A percentile compares a stretch with the other conserved stretches of the same genome.
phyloP scores from a whole-genome alignment of 805 yeast genomes.

The Ogataea pilisensis region DNA sequence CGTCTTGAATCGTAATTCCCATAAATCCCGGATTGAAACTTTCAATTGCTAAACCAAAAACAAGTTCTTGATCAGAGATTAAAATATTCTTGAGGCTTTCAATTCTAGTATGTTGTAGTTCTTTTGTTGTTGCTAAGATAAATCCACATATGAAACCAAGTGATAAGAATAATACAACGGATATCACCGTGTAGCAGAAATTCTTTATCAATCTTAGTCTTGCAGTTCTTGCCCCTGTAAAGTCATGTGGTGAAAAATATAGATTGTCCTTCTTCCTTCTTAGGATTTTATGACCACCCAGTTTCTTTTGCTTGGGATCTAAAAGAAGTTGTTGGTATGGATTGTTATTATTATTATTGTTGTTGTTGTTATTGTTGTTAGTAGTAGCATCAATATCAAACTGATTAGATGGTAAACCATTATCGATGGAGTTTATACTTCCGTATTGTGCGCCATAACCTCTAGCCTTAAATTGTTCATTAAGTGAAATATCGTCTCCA shows the following conservation, averaged over 20 bases:
- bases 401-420: constrained; percentile 6
- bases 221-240: constrained; percentile 30
- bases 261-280: constrained; percentile 22
- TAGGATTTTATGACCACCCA: constrained; percentile 10
- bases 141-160: constrained; percentile 82
- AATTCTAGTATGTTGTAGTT: constrained; percentile 63
- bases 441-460: constrained; percentile 14
- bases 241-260: constrained; percentile 35
- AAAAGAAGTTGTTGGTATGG: constrained; percentile 9
- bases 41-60: constrained; percentile 71
- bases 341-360: background rate
- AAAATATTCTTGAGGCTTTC: constrained; percentile 63
- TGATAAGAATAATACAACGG: constrained; percentile 49
- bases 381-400: background rate
- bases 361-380: background rate
- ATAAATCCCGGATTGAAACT: constrained; percentile 89
- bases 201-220: constrained; percentile 28
- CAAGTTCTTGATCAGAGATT: constrained; percentile 78
- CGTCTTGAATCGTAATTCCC: constrained; percentile 55
- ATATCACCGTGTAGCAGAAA: constrained; percentile 39
- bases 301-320: constrained; percentile 11
- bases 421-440: constrained; percentile 10
- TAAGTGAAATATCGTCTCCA: constrained; percentile 23
- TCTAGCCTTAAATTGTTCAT: constrained; percentile 9
- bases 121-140: constrained; percentile 80